Evolutionary conservation across 139 green algal genomes (phyloP).

Genomic region (Tetradesmus obliquus): DNA sequence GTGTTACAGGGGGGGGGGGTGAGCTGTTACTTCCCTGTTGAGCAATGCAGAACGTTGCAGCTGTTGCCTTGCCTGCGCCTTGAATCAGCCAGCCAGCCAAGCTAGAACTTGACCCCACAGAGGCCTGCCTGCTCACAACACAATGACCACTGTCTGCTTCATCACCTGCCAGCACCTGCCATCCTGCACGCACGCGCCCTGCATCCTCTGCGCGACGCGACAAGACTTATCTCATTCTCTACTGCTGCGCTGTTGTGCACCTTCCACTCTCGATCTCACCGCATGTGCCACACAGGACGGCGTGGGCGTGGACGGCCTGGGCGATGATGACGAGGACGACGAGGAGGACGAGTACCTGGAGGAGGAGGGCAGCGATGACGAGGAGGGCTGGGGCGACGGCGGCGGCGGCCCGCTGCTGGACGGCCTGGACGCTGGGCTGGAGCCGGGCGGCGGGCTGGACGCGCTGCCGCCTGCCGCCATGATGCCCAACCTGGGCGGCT

Average conservation of each 20-base stretch:
- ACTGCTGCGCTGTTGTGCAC: not conserved
- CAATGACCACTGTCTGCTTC: no score
- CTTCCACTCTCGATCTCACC: not conserved
- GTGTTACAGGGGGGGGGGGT: no score
- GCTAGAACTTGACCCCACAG: no score
- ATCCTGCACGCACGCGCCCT: no score
- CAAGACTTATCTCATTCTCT: not conserved
- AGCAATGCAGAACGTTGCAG: no score
- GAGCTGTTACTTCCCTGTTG: no score
- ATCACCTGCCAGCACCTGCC: no score
- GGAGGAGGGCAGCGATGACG: conserved; percentile 48
- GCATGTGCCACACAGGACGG: conserved; percentile 1
- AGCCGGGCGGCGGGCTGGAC: not conserved
- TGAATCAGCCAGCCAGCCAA: no score
- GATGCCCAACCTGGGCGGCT: conserved; percentile 30
- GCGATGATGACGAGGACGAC: conserved; percentile 31
- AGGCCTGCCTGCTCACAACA: no score
- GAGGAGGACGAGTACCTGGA: conserved; percentile 51
- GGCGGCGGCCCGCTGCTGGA: conserved; percentile 30
- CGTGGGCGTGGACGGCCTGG: conserved; percentile 29
- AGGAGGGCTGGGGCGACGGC: conserved; percentile 38
- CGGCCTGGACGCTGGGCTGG: not conserved
- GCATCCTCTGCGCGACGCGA: no score
- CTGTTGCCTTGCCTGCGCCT: no score
- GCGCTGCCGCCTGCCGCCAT: conserved; percentile 42